Base-by-base conservation (phyloP, 805 yeast genomes). In the Geotrichum ghanense region DNA sequence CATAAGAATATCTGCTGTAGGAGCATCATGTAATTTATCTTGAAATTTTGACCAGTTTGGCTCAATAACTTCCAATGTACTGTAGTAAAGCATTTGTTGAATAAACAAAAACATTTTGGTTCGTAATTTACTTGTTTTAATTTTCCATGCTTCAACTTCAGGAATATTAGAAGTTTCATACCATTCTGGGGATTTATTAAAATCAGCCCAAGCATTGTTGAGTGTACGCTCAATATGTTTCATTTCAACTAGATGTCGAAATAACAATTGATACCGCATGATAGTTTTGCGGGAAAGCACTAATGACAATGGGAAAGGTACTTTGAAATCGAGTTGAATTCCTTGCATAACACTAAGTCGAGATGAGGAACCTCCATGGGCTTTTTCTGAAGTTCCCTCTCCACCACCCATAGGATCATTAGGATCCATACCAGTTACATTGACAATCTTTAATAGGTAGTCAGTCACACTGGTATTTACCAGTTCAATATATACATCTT, bases 241-340 rank as follows among this genome's bases (percentile, higher is more conserved):
- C n/a, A 86, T 58, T 25, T 78, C 71, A 37, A 81, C 62, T 34
- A 83, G 67, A 52, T 84, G 79, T 51, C 96, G 75, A 55, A 84
- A 86, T 42, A 88, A 66, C 27, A 86, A 67, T 60, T 90, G 95
- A 58, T 82, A 87, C 51, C 92, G 86, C 43, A 79, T 72, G 16
- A 86, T 67, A 22, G 81, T 77, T 14, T 87, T 81, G 46, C 79
- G 75, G 16, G 83, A 78, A 1, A 87, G 66, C 1, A 92, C 70
- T 22, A 90, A 68, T 56, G 87, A 87, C 43, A 87, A 64, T 0
- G 99, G 99, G 59, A 86, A 92, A 2, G 97, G 96, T 20, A 89
- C 59, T 31, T 51, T 51, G 48, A 66, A 62, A 41, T 67, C 69
- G 21, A 69, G 56, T 50, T 66, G 66, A 26, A 69, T 43, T 0